Evolutionary conservation across 192 early-diverging fungal species (phyloP).

Genomic region (Gigaspora rosea): DNA sequence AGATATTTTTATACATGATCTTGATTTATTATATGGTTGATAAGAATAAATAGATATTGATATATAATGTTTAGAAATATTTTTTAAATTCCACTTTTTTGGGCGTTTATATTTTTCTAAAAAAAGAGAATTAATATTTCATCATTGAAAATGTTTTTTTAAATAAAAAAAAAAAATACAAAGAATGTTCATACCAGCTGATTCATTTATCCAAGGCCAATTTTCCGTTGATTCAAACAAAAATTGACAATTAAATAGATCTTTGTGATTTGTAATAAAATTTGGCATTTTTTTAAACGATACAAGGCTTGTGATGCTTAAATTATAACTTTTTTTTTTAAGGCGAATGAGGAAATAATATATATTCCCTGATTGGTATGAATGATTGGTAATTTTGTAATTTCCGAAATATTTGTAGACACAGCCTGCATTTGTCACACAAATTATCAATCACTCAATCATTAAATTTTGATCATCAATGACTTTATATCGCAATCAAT

Average conservation of each 20-base stretch:
- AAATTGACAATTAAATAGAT: not conserved
- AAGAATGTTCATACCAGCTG: not conserved
- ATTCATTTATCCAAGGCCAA: conserved; percentile 7
- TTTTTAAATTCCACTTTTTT: not conserved
- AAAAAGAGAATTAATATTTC: not conserved
- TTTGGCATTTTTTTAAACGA: conserved; percentile 1
- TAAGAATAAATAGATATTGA: not conserved
- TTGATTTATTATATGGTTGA: not conserved
- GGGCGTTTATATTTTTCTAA: conserved; percentile 2
- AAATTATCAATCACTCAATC: too few relatives aligned
- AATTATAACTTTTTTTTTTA: too few relatives aligned
- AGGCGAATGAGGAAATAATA: too few relatives aligned
- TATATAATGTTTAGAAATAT: not conserved
- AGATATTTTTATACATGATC: conserved; percentile 7
- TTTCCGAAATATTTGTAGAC: too few relatives aligned
- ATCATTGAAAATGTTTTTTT: not conserved
- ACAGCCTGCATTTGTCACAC: too few relatives aligned
- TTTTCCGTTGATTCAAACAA: not conserved
- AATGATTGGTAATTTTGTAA: too few relatives aligned
- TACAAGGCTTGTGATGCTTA: too few relatives aligned
- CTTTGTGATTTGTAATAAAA: not conserved
- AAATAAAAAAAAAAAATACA: too few relatives aligned
- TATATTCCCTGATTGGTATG: too few relatives aligned
- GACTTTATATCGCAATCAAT: too few relatives aligned
- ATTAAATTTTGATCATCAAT: too few relatives aligned